Percentiles rank a stretch among this genome's conserved stretches.
phyloP scores from a whole-genome alignment of 176 grass and related monocot genomes.

The Musa schizocarpa region DNA sequence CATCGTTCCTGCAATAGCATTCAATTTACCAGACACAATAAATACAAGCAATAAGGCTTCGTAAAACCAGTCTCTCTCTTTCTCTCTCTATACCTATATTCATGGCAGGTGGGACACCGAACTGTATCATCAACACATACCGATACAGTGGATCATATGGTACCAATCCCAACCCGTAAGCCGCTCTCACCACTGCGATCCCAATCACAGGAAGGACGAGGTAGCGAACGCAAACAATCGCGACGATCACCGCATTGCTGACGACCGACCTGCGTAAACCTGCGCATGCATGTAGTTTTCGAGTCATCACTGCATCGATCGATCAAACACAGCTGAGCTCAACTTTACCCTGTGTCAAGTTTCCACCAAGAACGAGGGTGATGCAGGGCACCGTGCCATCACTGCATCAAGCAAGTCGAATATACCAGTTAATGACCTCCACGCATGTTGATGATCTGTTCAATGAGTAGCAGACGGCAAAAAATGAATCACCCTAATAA shows the following conservation, averaged over 20 bases:
- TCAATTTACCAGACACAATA: not conserved
- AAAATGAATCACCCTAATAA: slow-evolving; percentile 51
- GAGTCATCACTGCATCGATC: not conserved
- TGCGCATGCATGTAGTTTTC: not conserved
- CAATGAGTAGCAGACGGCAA: not conserved
- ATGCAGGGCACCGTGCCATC: slow-evolving; percentile 72
- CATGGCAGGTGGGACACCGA: slow-evolving; percentile 52
- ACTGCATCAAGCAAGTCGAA: slow-evolving; percentile 24
- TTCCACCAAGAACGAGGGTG: slow-evolving; percentile 84
- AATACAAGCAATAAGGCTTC: no score
- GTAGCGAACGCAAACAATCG: slow-evolving; percentile 33
- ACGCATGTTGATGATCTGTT: not conserved
- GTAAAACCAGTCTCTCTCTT: not conserved
- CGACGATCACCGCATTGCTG: slow-evolving; percentile 10
- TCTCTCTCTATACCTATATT: slow-evolving; percentile 20
- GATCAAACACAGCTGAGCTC: not conserved
- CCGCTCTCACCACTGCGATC: slow-evolving; percentile 37
- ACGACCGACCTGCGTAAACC: slow-evolving; percentile 21
- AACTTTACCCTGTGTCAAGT: slow-evolving; percentile 51
- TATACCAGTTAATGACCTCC: not conserved
- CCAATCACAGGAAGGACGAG: slow-evolving; percentile 32
- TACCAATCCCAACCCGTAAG: slow-evolving; percentile 37
- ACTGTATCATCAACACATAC: slow-evolving; percentile 50
- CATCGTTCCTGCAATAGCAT: slow-evolving; percentile 3
- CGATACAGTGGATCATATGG: slow-evolving; percentile 45